A percentile compares a stretch with the other conserved stretches of the same genome.
Evolutionary conservation across 1,284 basidiomycete genomes (phyloP).

Genomic region (Cutaneotrichosporon curvatum): DNA sequence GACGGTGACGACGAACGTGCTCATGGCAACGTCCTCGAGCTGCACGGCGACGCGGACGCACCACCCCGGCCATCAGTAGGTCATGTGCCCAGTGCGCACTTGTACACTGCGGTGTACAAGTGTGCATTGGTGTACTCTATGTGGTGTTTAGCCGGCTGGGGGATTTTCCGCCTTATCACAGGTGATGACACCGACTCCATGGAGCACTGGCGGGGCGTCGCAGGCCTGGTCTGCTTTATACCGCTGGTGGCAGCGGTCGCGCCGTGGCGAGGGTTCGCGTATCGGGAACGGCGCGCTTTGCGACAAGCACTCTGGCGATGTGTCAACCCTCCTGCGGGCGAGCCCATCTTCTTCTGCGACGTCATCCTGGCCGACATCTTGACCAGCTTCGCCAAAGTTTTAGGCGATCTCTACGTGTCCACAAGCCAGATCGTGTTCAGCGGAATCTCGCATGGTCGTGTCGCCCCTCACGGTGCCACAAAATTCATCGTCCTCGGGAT

Average conservation of each 20-base stretch:
- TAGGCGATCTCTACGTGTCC: slow-evolving; percentile 89
- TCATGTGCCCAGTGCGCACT: slow-evolving; percentile 6
- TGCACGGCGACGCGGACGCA: neutral
- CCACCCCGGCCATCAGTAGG: neutral
- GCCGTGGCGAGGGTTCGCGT: slow-evolving; percentile 61
- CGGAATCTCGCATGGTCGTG: slow-evolving; percentile 61
- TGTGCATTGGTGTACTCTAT: slow-evolving; percentile 56
- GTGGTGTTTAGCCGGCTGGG: slow-evolving; percentile 61
- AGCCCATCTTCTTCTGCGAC: slow-evolving; percentile 77
- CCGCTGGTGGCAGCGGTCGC: slow-evolving; percentile 56
- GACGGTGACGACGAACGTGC: slow-evolving; percentile 20
- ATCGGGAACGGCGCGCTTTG: slow-evolving; percentile 65
- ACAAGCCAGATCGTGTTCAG: slow-evolving; percentile 62
- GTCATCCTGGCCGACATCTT: slow-evolving; percentile 91
- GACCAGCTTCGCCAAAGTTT: slow-evolving; percentile 92
- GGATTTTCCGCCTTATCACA: slow-evolving; percentile 57
- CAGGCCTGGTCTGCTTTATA: slow-evolving; percentile 59
- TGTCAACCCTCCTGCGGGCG: slow-evolving; percentile 57
- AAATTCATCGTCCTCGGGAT: slow-evolving; percentile 72
- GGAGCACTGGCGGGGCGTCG: slow-evolving; percentile 67
- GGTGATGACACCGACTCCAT: slow-evolving; percentile 55
- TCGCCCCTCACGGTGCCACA: slow-evolving; percentile 56
- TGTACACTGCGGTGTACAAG: slow-evolving; percentile 62
- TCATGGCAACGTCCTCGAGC: no score
- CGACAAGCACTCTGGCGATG: slow-evolving; percentile 67